These are phyloP conservation scores for Pythium folliculosum DNA, from an alignment of 352 stramenopile species.

Conservation along the genomic window DNA sequence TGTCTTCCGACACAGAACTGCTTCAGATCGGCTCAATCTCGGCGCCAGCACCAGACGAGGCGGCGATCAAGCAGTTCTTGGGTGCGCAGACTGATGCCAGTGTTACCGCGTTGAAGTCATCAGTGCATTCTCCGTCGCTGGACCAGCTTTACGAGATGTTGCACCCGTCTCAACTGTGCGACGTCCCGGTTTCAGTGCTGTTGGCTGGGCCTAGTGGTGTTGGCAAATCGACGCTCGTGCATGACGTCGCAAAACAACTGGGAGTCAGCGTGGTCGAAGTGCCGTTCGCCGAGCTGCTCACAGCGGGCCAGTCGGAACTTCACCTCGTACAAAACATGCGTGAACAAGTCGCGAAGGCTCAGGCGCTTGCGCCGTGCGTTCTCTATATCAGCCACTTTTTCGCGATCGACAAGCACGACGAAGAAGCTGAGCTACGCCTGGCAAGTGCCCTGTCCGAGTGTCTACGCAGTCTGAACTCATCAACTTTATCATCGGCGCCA, in stretches of 20 bases:
- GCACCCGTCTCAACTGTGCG: slow-evolving; percentile 64
- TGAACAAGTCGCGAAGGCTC: slow-evolving; percentile 66
- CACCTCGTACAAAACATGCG: slow-evolving; percentile 77
- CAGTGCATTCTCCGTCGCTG: slow-evolving; percentile 37
- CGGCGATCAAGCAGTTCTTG: slow-evolving; percentile 47
- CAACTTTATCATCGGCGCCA: slow-evolving; percentile 24
- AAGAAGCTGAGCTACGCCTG: slow-evolving; percentile 70
- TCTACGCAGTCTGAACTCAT: slow-evolving; percentile 54
- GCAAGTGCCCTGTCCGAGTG: slow-evolving; percentile 66
- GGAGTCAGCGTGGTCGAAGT: slow-evolving; percentile 76
- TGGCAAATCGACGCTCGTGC: slow-evolving; percentile 71
- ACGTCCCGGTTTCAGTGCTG: slow-evolving; percentile 72
- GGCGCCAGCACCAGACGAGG: slow-evolving; percentile 52
- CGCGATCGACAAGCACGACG: slow-evolving; percentile 72
- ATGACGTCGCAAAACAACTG: slow-evolving; percentile 66
- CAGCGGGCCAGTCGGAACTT: slow-evolving; percentile 59
- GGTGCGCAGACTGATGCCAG: background rate
- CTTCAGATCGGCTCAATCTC: slow-evolving; percentile 61
- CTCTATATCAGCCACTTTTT: slow-evolving; percentile 86
- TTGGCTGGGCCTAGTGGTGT: slow-evolving; percentile 66
- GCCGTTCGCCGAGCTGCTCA: slow-evolving; percentile 71
- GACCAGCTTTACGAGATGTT: slow-evolving; percentile 66
- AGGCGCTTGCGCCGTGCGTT: slow-evolving; percentile 65
- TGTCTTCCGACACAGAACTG: slow-evolving; percentile 69
- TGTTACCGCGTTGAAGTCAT: background rate